These are phyloP conservation scores for Luffa acutangula DNA, from an alignment of 306 rosid species.

Conservation along the genomic window DNA sequence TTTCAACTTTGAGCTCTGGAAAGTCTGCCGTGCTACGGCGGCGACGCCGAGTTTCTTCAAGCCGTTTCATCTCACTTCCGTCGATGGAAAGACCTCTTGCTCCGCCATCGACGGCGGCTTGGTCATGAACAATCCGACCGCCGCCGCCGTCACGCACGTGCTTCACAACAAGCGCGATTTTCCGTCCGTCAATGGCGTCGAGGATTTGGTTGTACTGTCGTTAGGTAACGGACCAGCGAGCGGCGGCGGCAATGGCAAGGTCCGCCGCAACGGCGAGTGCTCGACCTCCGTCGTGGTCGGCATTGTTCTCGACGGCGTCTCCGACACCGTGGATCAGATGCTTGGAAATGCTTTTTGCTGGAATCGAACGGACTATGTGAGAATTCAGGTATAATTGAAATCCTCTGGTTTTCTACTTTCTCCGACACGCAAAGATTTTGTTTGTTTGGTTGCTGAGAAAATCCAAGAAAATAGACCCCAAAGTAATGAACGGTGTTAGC, in stretches of 20 bases:
- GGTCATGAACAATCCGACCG: conserved; percentile 93
- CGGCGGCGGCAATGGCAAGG: conserved; percentile 8
- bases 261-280: conserved; percentile 31
- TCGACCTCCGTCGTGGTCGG: conserved; percentile 57
- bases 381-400: conserved; percentile 60
- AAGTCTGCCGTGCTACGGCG: conserved; percentile 89
- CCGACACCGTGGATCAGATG: conserved; percentile 94
- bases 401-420: not conserved
- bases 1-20: conserved; percentile 87
- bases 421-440: conserved; percentile 5
- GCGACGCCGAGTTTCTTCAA: conserved; percentile 71
- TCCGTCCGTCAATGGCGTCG: conserved; percentile 69
- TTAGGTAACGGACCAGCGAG: conserved; percentile 60
- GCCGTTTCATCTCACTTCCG: conserved; percentile 67
- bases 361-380: conserved; percentile 76
- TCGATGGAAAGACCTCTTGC: conserved; percentile 74
- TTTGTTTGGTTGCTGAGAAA: conserved; percentile 31
- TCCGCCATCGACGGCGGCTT: conserved; percentile 83
- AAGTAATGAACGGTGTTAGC: not conserved
- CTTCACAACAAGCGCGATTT: conserved; percentile 92
- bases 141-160: conserved; percentile 90
- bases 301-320: conserved; percentile 83
- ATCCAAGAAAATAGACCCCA: not conserved
- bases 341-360: conserved; percentile 88
- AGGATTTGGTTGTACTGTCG: conserved; percentile 71